Conservation (phyloP, 2,329 filamentous ascomycete species). For the Neofusicoccum sp. region DNA sequence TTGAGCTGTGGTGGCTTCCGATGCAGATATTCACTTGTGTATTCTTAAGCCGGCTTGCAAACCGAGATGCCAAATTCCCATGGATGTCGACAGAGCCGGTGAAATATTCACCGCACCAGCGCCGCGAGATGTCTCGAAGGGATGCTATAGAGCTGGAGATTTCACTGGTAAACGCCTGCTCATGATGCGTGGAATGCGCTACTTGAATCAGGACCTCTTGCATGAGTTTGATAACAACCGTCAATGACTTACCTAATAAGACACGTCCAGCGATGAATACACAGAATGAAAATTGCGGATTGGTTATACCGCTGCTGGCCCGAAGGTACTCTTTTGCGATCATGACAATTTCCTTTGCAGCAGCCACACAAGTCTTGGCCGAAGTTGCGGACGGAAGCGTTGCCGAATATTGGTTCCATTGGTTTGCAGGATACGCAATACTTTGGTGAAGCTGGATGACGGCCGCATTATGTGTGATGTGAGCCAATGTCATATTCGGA, state of each 20-base stretch:
- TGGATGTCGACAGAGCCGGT: not conserved
- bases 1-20: not conserved
- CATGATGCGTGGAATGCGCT: constrained; percentile 36
- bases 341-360: constrained; percentile 26
- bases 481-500: constrained; percentile 30
- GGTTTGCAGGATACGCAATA: constrained; percentile 31
- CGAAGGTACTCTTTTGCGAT: constrained; percentile 28
- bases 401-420: constrained; percentile 28
- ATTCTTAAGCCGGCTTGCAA: constrained; percentile 33
- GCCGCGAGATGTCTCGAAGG: constrained; percentile 36
- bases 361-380: constrained; percentile 28
- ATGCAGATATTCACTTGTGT: constrained; percentile 19
- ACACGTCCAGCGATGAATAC: constrained; percentile 33
- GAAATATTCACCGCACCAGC: constrained; percentile 36
- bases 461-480: constrained; percentile 32
- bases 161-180: constrained; percentile 27
- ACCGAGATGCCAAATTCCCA: constrained; percentile 37
- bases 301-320: constrained; percentile 29
- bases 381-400: constrained; percentile 24
- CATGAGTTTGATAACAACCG: not conserved
- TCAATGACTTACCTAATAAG: constrained; percentile 19
- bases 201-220: constrained; percentile 1
- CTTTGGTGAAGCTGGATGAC: constrained; percentile 28
- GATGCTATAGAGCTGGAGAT: constrained; percentile 36
- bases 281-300: constrained; percentile 34